Conservation (phyloP, 257 asterid species). For the Echium plantagineum region DNA sequence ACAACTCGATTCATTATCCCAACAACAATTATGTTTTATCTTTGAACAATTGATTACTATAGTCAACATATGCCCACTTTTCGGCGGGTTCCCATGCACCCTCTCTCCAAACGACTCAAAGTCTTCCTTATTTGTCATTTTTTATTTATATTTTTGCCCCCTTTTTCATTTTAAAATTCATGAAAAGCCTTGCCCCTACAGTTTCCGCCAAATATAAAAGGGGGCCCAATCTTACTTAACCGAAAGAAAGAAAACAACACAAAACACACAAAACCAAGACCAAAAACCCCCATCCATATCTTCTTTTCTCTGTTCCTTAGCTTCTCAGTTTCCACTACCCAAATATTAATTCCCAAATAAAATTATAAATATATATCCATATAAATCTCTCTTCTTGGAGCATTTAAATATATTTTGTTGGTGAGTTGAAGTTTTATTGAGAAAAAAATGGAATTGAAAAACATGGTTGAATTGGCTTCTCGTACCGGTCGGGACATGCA, state of each 20-base stretch:
- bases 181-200: background rate
- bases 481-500: slow-evolving; percentile 81
- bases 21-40: too few relatives aligned
- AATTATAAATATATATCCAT: too few relatives aligned
- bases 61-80: background rate
- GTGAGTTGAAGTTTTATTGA: background rate
- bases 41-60: too few relatives aligned
- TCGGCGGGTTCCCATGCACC: background rate
- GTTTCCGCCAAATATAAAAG: background rate
- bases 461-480: slow-evolving; percentile 58
- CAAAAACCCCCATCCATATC: background rate
- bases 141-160: background rate
- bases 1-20: too few relatives aligned
- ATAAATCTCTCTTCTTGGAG: too few relatives aligned
- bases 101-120: background rate
- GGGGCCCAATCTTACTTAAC: background rate
- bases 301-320: background rate
- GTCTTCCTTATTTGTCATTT: background rate
- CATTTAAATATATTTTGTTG: background rate
- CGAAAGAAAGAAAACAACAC: background rate
- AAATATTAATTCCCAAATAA: background rate
- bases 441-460: slow-evolving; percentile 35
- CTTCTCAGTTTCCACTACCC: background rate
- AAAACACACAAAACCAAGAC: background rate
- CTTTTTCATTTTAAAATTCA: too few relatives aligned